These are phyloP conservation scores for Bjerkandera adusta DNA, from an alignment of 1,284 basidiomycete species.

Conservation along the genomic window DNA sequence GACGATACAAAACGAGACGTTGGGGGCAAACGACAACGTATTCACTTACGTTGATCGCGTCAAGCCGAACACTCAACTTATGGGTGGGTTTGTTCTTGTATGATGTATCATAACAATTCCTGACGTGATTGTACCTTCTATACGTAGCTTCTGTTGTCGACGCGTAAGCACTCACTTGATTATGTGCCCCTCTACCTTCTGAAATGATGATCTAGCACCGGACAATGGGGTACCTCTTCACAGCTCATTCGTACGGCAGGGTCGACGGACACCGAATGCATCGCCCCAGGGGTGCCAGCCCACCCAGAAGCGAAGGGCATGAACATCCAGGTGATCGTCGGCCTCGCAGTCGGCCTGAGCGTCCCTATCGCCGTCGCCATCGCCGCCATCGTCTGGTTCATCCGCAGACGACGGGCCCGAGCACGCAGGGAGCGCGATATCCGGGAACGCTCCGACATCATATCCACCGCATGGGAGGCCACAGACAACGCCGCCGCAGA, in stretches of 20 bases:
- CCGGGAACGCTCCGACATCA: conserved; percentile 19
- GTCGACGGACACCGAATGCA: conserved; percentile 18
- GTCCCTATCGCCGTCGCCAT: conserved; percentile 21
- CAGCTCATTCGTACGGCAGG: conserved; percentile 20
- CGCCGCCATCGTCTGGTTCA: conserved; percentile 18
- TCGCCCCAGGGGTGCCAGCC: conserved; percentile 18
- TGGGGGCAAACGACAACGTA: conserved; percentile 36
- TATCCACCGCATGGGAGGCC: conserved; percentile 18
- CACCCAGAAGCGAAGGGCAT: conserved; percentile 17
- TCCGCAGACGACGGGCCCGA: conserved; percentile 18
- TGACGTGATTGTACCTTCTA: no score
- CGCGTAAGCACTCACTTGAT: conserved; percentile 20
- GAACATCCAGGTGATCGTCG: conserved; percentile 19
- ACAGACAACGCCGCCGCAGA: no score
- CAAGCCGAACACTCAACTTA: conserved; percentile 34
- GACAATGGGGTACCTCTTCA: conserved; percentile 26
- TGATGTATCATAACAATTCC: no score
- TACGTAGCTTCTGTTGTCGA: conserved; percentile 24
- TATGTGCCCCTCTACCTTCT: no score
- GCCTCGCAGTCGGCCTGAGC: conserved; percentile 24
- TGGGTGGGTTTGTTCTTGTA: no score
- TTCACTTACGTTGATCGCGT: conserved; percentile 50
- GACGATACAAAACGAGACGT: conserved; percentile 42
- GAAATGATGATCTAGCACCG: conserved; percentile 16
- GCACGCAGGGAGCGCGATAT: conserved; percentile 9